These are phyloP conservation scores for Cryptococcus wingfieldii DNA, from an alignment of 1,284 basidiomycete species.

Conservation along the genomic window DNA sequence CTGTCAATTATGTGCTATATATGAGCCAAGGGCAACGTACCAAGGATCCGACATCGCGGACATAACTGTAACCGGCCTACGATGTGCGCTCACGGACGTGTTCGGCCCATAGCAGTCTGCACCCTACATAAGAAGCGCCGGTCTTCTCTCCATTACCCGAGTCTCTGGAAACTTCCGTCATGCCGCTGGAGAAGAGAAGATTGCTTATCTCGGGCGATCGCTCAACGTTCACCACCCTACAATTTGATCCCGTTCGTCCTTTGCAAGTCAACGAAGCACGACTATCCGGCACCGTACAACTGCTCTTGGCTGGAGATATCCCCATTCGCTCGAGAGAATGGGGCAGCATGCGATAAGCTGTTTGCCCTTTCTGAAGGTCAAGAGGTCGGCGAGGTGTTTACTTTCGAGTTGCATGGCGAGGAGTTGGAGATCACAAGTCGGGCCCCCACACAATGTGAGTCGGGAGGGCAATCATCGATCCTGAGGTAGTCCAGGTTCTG, in stretches of 20 bases:
- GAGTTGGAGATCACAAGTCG: slow-evolving; percentile 14
- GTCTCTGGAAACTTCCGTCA: no score
- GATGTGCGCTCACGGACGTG: no score
- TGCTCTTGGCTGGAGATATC: slow-evolving; percentile 40
- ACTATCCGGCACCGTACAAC: slow-evolving; percentile 26
- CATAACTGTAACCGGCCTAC: no score
- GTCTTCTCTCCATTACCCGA: no score
- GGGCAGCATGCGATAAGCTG: slow-evolving; percentile 11
- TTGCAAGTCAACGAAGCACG: slow-evolving; percentile 23
- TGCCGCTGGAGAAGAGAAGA: background rate
- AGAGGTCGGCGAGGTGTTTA: slow-evolving; percentile 22
- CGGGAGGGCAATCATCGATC: background rate
- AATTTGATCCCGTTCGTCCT: slow-evolving; percentile 26
- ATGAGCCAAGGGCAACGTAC: no score
- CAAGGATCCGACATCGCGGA: no score
- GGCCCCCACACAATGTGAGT: background rate
- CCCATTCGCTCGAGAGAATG: background rate
- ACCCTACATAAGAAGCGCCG: no score
- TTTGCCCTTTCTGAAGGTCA: slow-evolving; percentile 39
- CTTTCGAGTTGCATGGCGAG: slow-evolving; percentile 21
- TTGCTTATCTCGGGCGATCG: slow-evolving; percentile 25
- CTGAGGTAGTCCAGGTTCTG: background rate
- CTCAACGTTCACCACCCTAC: slow-evolving; percentile 23
- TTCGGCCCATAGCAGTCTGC: no score
- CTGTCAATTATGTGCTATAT: no score